Evolutionary conservation across 1,284 basidiomycete genomes (phyloP).

Genomic region (Ganoderma leucocontextum): DNA sequence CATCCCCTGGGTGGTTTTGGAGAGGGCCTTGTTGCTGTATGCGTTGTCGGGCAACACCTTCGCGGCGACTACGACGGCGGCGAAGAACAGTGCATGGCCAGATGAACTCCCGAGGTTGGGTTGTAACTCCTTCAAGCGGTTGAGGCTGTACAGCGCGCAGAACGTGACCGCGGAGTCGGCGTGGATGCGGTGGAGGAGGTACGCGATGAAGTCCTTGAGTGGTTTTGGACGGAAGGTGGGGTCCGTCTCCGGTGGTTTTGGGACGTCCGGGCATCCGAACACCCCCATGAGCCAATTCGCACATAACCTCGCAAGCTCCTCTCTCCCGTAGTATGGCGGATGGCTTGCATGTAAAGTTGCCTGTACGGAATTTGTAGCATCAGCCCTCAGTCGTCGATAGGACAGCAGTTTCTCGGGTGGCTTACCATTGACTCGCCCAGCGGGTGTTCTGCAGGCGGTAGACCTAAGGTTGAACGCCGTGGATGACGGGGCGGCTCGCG

Average conservation of each 20-base stretch:
- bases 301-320: not conserved
- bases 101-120: not conserved
- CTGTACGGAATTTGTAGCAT: not conserved
- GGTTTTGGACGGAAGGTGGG: constrained; percentile 1
- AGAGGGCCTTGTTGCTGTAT: constrained; percentile 17
- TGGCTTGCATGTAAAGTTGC: not conserved
- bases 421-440: not conserved
- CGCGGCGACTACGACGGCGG: not conserved
- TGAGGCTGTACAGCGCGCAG: not conserved
- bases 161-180: not conserved
- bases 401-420: not conserved
- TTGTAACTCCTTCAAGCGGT: not conserved
- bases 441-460: not conserved
- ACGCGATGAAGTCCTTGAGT: constrained; percentile 6
- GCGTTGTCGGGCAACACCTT: constrained; percentile 1
- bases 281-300: not conserved
- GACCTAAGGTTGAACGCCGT: not conserved
- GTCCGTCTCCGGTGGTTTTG: not conserved
- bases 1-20: not conserved
- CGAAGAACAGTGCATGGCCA: not conserved
- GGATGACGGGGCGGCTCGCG: not conserved
- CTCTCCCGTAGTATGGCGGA: not conserved
- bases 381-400: not conserved
- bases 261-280: not conserved
- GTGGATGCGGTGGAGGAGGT: not conserved